Base-by-base conservation (phyloP, 352 stramenopile species). In the Aphanomyces euteiches region DNA sequence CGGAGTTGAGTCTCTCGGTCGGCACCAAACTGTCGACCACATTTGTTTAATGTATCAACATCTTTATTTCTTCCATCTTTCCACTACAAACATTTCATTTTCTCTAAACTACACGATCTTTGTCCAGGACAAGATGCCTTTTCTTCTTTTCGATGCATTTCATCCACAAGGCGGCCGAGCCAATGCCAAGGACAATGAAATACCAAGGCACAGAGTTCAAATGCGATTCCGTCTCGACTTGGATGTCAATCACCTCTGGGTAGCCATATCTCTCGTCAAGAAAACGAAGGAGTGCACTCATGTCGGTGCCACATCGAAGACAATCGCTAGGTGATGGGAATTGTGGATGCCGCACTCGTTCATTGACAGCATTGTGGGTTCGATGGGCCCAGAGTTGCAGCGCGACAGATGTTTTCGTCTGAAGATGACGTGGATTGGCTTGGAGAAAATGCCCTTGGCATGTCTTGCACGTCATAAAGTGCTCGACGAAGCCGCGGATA, bases 291-390 rank as follows among this genome's bases (percentile, higher is more conserved):
- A 58, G 15, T 21, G 50, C 50, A 28, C 50, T 10, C 17, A 36
- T 19, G 21, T 88, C 84, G n/a, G 72, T 71, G 40, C 82, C 85
- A 68, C 85, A 93, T 3, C 80, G 90, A 28, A 83, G 83, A 72
- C 85, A 93, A 19, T 84, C 69, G 15, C 88, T 74, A 3, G 76
- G 80, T 57, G 90, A 91, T 13, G 86, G 86, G 81, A 83, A 93
- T 57, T 82, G 77, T 19, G 81, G 82, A 66, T 93, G 84, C 56
- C 80, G 77, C 37, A 91, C 73, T 3, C 87, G 82, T 66, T 79
- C 87, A 75, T 94, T 94, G 17, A 92, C 87, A 7, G 78, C 80
- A 69, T 92, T 94, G 81, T 94, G 87, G 74, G 86, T 85, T 63
- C 87, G 75, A 83, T 85, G 92, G 36, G 92, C 75, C 87, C 87